A percentile compares a stretch with the other conserved stretches of the same genome.
Conservation (phyloP, 352 stramenopile genomes). For the Phytophthora meadii region DNA sequence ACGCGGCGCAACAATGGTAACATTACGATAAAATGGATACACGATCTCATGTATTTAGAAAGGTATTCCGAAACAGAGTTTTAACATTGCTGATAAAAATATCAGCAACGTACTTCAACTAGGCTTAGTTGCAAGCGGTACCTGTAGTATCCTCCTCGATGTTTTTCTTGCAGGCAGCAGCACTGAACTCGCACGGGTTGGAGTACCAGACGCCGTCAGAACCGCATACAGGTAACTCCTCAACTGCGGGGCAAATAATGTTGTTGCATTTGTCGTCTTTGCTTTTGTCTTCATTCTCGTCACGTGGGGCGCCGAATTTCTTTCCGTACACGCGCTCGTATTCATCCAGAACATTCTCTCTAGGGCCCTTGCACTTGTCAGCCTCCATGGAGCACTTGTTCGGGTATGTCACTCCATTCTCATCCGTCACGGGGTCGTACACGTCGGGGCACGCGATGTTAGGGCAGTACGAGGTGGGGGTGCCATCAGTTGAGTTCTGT, state of each 20-base stretch:
- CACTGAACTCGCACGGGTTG: not conserved
- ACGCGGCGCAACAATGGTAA: not conserved
- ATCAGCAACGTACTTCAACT: too few species aligned
- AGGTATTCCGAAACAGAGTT: too few species aligned
- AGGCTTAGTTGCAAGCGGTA: too few species aligned
- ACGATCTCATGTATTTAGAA: too few species aligned
- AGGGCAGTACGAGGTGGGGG: not conserved
- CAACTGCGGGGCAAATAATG: not conserved
- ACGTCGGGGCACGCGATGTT: not conserved
- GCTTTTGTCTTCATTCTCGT: not conserved
- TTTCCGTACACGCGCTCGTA: not conserved
- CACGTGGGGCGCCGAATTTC: not conserved
- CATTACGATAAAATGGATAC: too few species aligned
- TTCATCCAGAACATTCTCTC: conserved; percentile 2
- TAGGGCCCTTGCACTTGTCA: conserved; percentile 6
- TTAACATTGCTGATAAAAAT: too few species aligned
- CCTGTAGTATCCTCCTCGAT: not conserved
- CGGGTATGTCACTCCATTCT: conserved; percentile 8
- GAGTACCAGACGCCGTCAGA: not conserved
- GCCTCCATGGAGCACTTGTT: conserved; percentile 9
- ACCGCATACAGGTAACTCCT: not conserved
- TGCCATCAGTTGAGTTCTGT: not conserved
- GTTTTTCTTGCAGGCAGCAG: conserved; percentile 4
- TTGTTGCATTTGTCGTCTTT: not conserved
- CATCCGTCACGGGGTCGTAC: conserved; percentile 1